Percentiles rank a stretch among this genome's conserved stretches.
Evolutionary conservation across 2,329 filamentous ascomycete species (phyloP).

Genomic region (Pestalotiopsis sp.): DNA sequence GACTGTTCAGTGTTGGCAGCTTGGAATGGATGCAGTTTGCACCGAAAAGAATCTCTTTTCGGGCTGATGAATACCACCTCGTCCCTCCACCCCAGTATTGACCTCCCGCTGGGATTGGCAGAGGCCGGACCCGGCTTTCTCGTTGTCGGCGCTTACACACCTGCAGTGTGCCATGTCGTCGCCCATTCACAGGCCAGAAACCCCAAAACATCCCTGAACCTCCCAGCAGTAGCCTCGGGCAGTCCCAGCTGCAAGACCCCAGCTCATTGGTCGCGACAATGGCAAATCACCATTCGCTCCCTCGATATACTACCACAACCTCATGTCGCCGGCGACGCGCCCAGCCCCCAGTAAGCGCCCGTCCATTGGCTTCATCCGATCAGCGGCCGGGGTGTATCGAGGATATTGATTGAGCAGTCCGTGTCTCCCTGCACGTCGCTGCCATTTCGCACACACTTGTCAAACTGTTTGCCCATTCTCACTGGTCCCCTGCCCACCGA

Average conservation of each 20-base stretch:
- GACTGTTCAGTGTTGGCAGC: not conserved
- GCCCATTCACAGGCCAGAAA: conserved; percentile 12
- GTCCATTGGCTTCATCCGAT: conserved; percentile 29
- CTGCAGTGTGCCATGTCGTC: conserved; percentile 9
- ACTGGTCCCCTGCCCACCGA: conserved; percentile 26
- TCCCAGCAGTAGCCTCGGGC: conserved; percentile 15
- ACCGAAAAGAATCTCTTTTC: not conserved
- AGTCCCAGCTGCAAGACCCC: conserved; percentile 16
- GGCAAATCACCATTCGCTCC: conserved; percentile 28
- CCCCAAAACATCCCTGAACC: conserved; percentile 15
- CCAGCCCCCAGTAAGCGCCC: conserved; percentile 18
- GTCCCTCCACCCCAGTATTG: not conserved
- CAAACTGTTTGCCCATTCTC: conserved; percentile 29
- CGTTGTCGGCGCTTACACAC: conserved; percentile 13
- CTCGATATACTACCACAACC: not conserved
- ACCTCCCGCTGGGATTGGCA: conserved; percentile 10
- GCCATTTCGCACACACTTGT: conserved; percentile 9
- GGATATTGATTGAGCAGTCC: not conserved
- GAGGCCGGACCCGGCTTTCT: not conserved
- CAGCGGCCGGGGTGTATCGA: conserved; percentile 12
- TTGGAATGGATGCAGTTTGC: not conserved
- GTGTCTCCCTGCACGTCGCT: conserved; percentile 26
- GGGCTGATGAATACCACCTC: not conserved
- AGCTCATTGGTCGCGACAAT: conserved; percentile 27
- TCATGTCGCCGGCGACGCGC: conserved; percentile 31